Conservation (phyloP, 192 early-diverging fungal species). For the Coemansia sp. region DNA sequence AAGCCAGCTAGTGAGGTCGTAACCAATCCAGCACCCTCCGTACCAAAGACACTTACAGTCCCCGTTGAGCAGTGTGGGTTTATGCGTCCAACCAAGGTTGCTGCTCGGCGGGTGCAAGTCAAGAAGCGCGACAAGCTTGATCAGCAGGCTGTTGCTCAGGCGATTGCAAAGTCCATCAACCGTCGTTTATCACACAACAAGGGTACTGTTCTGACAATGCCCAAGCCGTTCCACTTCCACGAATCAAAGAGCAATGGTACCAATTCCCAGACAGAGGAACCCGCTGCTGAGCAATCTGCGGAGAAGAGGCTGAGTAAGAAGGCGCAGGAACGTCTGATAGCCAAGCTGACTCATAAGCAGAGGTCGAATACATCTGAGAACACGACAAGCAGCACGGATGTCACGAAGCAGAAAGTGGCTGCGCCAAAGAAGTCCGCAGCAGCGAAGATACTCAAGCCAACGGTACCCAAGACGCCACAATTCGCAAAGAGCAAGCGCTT, state of each 20-base stretch:
- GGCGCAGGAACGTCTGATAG: slow-evolving; percentile 13
- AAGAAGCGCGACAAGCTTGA: slow-evolving; percentile 45
- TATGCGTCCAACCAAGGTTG: slow-evolving; percentile 48
- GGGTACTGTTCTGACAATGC: slow-evolving; percentile 24
- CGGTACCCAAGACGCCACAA: slow-evolving; percentile 43
- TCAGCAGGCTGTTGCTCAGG: slow-evolving; percentile 27
- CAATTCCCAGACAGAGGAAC: neutral
- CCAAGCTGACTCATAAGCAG: slow-evolving; percentile 28
- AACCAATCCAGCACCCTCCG: neutral
- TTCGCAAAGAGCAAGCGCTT: slow-evolving; percentile 43
- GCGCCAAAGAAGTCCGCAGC: slow-evolving; percentile 8
- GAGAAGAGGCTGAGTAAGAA: slow-evolving; percentile 21
- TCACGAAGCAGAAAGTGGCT: slow-evolving; percentile 3
- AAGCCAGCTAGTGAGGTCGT: neutral
- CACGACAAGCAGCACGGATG: neutral
- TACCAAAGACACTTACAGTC: slow-evolving; percentile 18
- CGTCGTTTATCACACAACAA: slow-evolving; percentile 14
- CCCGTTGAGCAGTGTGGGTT: slow-evolving; percentile 38
- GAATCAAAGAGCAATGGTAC: neutral
- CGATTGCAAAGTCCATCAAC: slow-evolving; percentile 33
- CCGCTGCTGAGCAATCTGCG: neutral
- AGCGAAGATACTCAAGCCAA: slow-evolving; percentile 21
- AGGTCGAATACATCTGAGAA: slow-evolving; percentile 4
- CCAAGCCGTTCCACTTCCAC: slow-evolving; percentile 45
- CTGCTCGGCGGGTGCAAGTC: slow-evolving; percentile 22